Conservation (phyloP, 345 rosid species). For the Viola odorata region DNA sequence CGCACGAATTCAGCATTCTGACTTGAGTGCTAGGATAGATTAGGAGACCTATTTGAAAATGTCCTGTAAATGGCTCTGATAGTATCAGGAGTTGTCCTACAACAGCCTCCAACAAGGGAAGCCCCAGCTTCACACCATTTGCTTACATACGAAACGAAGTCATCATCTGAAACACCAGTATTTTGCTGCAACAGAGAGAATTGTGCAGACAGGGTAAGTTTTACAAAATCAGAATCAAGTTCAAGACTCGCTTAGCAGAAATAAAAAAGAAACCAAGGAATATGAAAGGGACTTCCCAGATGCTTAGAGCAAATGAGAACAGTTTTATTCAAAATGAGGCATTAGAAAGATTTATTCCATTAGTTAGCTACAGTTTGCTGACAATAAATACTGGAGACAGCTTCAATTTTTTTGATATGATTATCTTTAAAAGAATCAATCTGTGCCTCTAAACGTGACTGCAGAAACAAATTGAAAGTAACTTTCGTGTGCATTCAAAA, state of each 20-base stretch:
- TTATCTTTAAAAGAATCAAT: background rate
- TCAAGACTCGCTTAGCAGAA: background rate
- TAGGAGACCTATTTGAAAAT: slow-evolving; percentile 33
- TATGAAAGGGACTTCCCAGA: too few relatives aligned
- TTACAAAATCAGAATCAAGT: background rate
- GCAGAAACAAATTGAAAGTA: background rate
- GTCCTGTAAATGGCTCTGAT: slow-evolving; percentile 51
- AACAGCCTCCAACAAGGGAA: slow-evolving; percentile 58
- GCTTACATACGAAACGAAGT: slow-evolving; percentile 59
- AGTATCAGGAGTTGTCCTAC: slow-evolving; percentile 54
- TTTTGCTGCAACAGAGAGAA: slow-evolving; percentile 44
- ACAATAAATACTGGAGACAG: background rate
- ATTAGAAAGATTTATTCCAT: too few relatives aligned
- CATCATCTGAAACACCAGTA: slow-evolving; percentile 65
- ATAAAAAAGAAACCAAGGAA: background rate
- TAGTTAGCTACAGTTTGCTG: background rate
- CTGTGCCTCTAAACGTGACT: background rate
- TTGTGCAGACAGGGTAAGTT: background rate
- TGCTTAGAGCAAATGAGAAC: too few relatives aligned
- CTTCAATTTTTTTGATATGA: background rate
- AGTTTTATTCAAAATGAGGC: too few relatives aligned
- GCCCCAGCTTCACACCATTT: slow-evolving; percentile 67
- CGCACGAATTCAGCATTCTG: background rate
- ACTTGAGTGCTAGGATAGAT: background rate
- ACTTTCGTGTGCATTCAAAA: background rate